Conservation (phyloP, 768 basidiomycete species). For the Pleurotus pulmonarius region DNA sequence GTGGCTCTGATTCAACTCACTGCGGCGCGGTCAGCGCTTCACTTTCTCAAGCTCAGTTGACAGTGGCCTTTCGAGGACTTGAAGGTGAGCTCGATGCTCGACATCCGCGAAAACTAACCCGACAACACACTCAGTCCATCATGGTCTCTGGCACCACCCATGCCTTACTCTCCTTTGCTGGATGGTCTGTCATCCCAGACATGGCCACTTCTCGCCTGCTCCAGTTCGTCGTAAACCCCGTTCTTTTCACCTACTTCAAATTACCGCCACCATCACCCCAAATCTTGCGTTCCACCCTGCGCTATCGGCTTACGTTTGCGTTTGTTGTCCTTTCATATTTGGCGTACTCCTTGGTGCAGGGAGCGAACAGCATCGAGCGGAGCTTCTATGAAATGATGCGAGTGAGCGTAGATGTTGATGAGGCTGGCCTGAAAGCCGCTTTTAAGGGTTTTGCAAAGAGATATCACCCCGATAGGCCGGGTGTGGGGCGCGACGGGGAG, state of each 20-base stretch:
- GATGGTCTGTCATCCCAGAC: constrained; percentile 70
- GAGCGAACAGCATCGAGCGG: constrained; percentile 50
- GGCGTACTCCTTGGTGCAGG: constrained; percentile 57
- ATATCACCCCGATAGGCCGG: constrained; percentile 75
- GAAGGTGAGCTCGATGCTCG: too few relatives aligned
- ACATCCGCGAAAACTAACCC: too few relatives aligned
- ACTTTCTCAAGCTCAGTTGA: too few relatives aligned
- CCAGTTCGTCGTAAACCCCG: constrained; percentile 34
- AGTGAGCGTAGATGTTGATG: constrained; percentile 60
- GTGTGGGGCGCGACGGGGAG: constrained; percentile 52
- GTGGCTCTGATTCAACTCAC: too few relatives aligned
- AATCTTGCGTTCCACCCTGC: constrained; percentile 43
- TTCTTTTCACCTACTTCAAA: constrained; percentile 25
- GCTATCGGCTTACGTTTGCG: constrained; percentile 63
- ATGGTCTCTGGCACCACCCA: constrained; percentile 3
- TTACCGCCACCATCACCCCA: constrained; percentile 35
- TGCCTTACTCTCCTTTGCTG: constrained; percentile 39
- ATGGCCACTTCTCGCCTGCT: constrained; percentile 52
- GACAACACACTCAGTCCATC: too few relatives aligned
- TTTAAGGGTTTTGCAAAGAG: constrained; percentile 73
- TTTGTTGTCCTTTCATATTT: constrained; percentile 65
- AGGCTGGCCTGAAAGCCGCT: constrained; percentile 60
- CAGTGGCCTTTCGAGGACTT: too few relatives aligned
- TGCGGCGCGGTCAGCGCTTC: too few relatives aligned
- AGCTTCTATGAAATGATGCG: constrained; percentile 80